Evolutionary conservation across 2,329 filamentous ascomycete species (phyloP).

Genomic region (Phaeosphaeriaceae sp.): DNA sequence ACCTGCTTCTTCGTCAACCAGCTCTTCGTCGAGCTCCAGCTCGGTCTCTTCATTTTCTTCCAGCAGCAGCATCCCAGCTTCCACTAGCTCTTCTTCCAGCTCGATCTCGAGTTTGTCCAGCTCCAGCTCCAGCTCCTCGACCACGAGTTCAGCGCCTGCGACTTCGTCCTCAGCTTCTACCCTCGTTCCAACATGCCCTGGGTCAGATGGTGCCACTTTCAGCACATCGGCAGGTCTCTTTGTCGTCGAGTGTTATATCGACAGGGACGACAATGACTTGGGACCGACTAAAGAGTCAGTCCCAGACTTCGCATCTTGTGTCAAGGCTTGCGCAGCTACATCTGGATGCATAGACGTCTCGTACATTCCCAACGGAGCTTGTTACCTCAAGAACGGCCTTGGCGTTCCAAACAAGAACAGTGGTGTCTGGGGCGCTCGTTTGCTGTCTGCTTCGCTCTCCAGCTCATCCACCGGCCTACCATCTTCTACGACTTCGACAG

Average conservation of each 20-base stretch:
- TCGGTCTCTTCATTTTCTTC: background rate
- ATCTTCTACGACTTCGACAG: background rate
- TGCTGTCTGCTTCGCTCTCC: background rate
- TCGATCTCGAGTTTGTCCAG: background rate
- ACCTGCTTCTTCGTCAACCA: background rate
- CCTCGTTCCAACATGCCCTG: conserved; percentile 11
- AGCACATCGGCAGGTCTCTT: conserved; percentile 13
- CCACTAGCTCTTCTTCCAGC: conserved; percentile 1
- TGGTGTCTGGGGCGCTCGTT: background rate
- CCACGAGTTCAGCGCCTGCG: background rate
- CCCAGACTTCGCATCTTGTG: conserved; percentile 7
- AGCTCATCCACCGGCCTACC: background rate
- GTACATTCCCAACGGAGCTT: conserved; percentile 14
- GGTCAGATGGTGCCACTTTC: conserved; percentile 8
- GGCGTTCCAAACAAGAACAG: background rate
- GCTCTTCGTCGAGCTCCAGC: background rate
- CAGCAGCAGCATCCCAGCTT: background rate
- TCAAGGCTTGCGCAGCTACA: conserved; percentile 10
- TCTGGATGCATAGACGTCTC: conserved; percentile 12
- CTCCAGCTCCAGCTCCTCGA: conserved; percentile 2
- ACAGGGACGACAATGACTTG: conserved; percentile 11
- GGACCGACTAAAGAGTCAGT: conserved; percentile 5
- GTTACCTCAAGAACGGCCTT: conserved; percentile 5
- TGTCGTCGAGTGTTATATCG: conserved; percentile 18
- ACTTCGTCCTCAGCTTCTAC: conserved; percentile 1